Evolutionary conservation across 305 asterid species (phyloP).

Genomic region (Fraxinus ornus): DNA sequence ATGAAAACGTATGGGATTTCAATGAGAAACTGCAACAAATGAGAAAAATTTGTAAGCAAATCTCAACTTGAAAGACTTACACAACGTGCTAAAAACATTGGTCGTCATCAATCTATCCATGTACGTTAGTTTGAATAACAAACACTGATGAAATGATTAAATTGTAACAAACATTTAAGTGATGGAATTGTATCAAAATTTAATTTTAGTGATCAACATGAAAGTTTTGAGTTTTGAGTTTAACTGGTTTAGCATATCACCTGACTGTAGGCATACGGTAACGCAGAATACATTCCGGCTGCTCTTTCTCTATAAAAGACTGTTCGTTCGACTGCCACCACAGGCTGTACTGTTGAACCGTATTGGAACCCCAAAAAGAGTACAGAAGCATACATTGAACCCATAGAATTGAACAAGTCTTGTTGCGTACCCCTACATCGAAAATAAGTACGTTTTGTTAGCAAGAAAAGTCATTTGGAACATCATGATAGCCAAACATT

Average conservation of each 20-base stretch:
- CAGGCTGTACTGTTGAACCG: conserved; percentile 56
- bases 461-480: not conserved
- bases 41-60: conserved; percentile 5
- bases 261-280: conserved; percentile 62
- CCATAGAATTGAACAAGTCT: conserved; percentile 55
- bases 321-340: conserved; percentile 58
- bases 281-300: conserved; percentile 65
- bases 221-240: not conserved
- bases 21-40: conserved; percentile 31
- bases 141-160: not conserved
- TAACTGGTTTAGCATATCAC: conserved; percentile 25
- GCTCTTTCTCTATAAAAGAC: conserved; percentile 68
- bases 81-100: not conserved
- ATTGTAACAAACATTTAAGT: not conserved
- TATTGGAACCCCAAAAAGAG: conserved; percentile 56
- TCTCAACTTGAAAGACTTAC: not conserved
- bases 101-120: not conserved
- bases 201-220: not conserved
- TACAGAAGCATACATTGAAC: conserved; percentile 52
- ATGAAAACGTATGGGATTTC: conserved; percentile 48
- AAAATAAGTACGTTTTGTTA: not conserved
- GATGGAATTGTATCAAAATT: not conserved
- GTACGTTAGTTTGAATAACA: not conserved
- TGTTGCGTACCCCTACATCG: conserved; percentile 36
- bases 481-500: not conserved